Evolutionary conservation across 208 protist species (phyloP).

Genomic region (Trypanosoma avium): DNA sequence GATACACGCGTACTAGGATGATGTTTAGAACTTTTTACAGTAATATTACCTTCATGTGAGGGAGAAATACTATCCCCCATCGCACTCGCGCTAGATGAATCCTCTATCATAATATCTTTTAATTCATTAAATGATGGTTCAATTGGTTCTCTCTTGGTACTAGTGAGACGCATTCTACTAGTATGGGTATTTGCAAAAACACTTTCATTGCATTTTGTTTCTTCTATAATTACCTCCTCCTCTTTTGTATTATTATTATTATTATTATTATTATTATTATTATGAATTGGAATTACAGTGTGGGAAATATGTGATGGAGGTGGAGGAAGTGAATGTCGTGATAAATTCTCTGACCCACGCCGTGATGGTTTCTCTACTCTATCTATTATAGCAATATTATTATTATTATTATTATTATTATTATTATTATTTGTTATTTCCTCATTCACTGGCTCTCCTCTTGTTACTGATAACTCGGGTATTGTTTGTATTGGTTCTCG

Average conservation of each 20-base stretch:
- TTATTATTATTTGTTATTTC: neutral
- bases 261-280: too few species aligned
- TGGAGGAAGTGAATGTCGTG: too few species aligned
- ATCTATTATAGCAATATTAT: neutral
- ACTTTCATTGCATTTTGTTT: neutral
- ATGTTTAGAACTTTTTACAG: too few species aligned
- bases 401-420: neutral
- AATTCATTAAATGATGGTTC: conserved; percentile 5
- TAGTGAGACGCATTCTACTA: neutral
- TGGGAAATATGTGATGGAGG: too few species aligned
- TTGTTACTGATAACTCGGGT: too few species aligned
- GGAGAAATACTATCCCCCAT: neutral
- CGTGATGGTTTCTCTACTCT: too few species aligned
- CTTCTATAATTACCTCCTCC: too few species aligned
- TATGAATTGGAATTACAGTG: too few species aligned
- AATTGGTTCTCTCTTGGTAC: neutral
- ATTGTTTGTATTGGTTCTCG: too few species aligned
- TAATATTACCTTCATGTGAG: too few species aligned
- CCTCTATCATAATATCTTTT: neutral
- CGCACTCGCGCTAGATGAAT: neutral
- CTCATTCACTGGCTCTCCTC: neutral
- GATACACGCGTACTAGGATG: neutral
- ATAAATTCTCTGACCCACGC: too few species aligned
- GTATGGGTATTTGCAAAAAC: neutral
- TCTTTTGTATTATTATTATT: too few species aligned